These are phyloP conservation scores for Neocucurbitaria cava DNA, from an alignment of 2,329 filamentous ascomycete genomes.

Conservation along the genomic window DNA sequence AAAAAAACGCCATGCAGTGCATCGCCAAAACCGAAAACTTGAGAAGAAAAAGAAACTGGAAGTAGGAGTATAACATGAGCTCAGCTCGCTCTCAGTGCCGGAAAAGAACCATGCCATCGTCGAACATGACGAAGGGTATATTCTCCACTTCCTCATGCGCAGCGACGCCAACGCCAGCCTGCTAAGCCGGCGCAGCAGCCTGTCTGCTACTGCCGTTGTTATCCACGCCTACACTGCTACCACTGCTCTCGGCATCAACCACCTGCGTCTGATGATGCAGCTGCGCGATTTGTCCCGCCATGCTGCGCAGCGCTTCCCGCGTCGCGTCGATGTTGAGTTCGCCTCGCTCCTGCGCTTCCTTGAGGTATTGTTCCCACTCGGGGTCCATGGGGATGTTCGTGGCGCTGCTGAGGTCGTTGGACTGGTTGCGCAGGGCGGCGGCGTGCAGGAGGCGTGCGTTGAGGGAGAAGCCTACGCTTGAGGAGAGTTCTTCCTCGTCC, in stretches of 20 bases:
- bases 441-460: slow-evolving; percentile 71
- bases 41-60: background rate
- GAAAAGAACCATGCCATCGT: background rate
- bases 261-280: slow-evolving; percentile 25
- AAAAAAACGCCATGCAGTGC: slow-evolving; percentile 2
- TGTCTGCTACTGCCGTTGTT: too few species aligned
- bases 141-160: background rate
- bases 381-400: slow-evolving; percentile 70
- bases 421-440: slow-evolving; percentile 68
- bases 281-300: slow-evolving; percentile 39
- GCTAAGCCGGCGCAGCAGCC: slow-evolving; percentile 31
- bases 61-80: too few species aligned
- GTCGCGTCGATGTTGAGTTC: slow-evolving; percentile 46
- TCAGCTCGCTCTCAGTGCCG: background rate
- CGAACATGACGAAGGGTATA: background rate
- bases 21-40: background rate
- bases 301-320: slow-evolving; percentile 36
- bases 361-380: slow-evolving; percentile 78
- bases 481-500: slow-evolving; percentile 35
- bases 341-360: slow-evolving; percentile 71
- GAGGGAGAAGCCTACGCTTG: slow-evolving; percentile 65
- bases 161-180: background rate
- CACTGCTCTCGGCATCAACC: background rate
- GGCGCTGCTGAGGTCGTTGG: slow-evolving; percentile 28
- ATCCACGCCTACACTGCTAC: background rate